A percentile compares a stretch with the other conserved stretches of the same genome.
Evolutionary conservation across 2,329 filamentous ascomycete genomes (phyloP).

Genomic region (Lasiodiplodia sp.): DNA sequence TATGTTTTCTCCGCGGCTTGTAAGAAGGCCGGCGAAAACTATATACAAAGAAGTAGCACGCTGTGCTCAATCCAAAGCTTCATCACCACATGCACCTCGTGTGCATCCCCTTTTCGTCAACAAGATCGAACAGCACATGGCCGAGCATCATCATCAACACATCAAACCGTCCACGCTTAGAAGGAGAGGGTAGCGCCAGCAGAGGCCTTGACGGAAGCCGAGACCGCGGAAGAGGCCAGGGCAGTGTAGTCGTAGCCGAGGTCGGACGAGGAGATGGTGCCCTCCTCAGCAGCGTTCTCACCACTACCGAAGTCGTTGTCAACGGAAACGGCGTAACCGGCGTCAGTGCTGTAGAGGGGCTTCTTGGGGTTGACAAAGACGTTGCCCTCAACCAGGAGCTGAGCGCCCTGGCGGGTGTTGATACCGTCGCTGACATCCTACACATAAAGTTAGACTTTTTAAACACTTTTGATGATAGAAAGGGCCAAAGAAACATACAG

Average conservation of each 20-base stretch:
- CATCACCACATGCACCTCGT: neutral
- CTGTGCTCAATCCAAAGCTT: neutral
- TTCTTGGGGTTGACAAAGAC: conserved; percentile 45
- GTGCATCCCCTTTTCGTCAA: neutral
- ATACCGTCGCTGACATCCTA: conserved; percentile 48
- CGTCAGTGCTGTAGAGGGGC: conserved; percentile 45
- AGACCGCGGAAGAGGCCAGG: conserved; percentile 45
- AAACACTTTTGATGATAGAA: too few relatives aligned
- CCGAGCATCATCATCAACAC: neutral
- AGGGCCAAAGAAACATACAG: too few relatives aligned
- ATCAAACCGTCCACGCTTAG: conserved; percentile 31
- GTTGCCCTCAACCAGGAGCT: conserved; percentile 53
- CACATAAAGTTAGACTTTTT: conserved; percentile 32
- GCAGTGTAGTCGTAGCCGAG: conserved; percentile 47
- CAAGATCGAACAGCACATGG: neutral
- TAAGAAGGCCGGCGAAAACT: neutral
- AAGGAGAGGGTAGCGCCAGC: conserved; percentile 50
- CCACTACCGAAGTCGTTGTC: conserved; percentile 51
- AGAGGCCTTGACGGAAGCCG: conserved; percentile 49
- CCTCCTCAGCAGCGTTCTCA: conserved; percentile 42
- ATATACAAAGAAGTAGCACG: conserved; percentile 20
- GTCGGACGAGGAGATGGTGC: conserved; percentile 39
- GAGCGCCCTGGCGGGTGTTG: conserved; percentile 52
- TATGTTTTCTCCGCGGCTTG: neutral
- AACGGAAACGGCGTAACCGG: conserved; percentile 46